Evolutionary conservation across 139 green algal species (phyloP), one percentile per base, ranked within the genome.

Genomic region (Desmodesmus armatus): DNA sequence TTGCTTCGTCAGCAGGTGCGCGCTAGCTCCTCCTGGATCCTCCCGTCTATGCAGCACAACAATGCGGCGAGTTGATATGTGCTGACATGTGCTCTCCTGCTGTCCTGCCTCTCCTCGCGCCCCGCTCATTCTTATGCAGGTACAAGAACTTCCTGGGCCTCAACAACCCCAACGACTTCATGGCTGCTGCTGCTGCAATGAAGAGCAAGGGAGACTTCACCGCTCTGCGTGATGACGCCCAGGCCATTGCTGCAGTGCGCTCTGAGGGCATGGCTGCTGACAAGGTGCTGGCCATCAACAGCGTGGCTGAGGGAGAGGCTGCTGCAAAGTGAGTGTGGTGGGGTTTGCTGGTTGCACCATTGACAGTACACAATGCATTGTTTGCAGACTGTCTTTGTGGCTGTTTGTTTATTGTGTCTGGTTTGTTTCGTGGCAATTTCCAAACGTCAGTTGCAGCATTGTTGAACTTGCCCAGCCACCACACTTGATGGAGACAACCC

Each of bases 81-180:
- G 0, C 21, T 41, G n/a, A 23, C 0, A 47, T 25, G 40, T 31
- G 31, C 33, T 0, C 27, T 2, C 19, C 23, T 72, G 63, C 3
- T 41, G 6, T 47, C 29, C 23, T 23, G 6, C 25, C 6, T 72
- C n/a, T 72, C 31, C 63, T 25, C 21, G n/a, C n/a, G n/a, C n/a
- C n/a, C n/a, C n/a, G n/a, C n/a, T n/a, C n/a, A n/a, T n/a, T n/a
- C n/a, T n/a, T n/a, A n/a, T 29, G 21, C 74, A 72, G 93, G 41
- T 96, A 95, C 88, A 91, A 91, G 44, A 83, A 89, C 44, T 96
- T 95, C 89, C 80, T 95, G 19, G 89, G 89, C 53, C 90, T 96
- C 11, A 86, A 89, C 82, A 90, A 89, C 2, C 84, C 90, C 19
- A 44, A 89, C 35, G 85, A 93, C 67, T 87, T 84, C 51, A 91